Conservation (phyloP, 1,284 basidiomycete genomes). For the Papiliotrema flavescens region DNA sequence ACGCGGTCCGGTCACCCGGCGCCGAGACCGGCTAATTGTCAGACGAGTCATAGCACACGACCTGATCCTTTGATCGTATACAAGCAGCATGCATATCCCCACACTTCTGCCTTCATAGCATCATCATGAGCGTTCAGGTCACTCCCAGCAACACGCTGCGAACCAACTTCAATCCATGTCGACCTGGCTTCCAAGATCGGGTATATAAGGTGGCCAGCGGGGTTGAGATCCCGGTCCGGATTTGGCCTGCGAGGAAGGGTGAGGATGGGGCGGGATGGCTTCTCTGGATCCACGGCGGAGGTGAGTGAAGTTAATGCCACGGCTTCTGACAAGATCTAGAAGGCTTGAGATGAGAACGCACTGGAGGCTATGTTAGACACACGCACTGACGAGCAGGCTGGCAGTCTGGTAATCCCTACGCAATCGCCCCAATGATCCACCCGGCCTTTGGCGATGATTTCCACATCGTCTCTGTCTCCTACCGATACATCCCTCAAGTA, state of each 20-base stretch:
- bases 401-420: constrained; percentile 20
- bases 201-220: constrained; percentile 25
- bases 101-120: too few species aligned
- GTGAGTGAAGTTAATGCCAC: constrained; percentile 15
- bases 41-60: too few species aligned
- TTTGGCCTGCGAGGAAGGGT: constrained; percentile 21
- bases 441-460: constrained; percentile 25
- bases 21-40: too few species aligned
- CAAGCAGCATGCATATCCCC: too few species aligned
- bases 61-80: too few species aligned
- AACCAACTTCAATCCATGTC: constrained; percentile 11
- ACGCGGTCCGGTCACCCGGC: too few species aligned
- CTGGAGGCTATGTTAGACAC: too few species aligned
- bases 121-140: neutral
- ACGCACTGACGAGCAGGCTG: constrained; percentile 1
- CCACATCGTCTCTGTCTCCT: constrained; percentile 31
- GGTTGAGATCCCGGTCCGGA: constrained; percentile 25
- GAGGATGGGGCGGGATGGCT: constrained; percentile 17
- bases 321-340: neutral
- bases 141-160: neutral
- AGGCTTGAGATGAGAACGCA: neutral
- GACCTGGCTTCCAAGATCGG: constrained; percentile 27
- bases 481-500: constrained; percentile 30
- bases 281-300: constrained; percentile 38
- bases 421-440: constrained; percentile 25